Percentiles rank a stretch among this genome's conserved stretches.
Evolutionary conservation across 2,329 filamentous ascomycete species (phyloP).

Genomic region (Achaetomium macrosporum): DNA sequence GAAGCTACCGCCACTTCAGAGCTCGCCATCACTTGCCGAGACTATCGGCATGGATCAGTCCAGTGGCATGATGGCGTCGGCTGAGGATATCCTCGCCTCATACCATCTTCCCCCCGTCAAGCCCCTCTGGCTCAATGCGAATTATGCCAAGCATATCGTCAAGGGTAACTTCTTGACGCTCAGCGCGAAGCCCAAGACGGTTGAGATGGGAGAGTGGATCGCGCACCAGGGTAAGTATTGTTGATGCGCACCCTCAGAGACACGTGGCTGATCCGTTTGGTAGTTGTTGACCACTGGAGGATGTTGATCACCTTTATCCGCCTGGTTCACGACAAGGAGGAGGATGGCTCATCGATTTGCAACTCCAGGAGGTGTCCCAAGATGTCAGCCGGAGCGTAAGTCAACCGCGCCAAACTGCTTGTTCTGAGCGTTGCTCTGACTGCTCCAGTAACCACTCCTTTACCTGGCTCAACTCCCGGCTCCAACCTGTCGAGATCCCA

Average conservation of each 20-base stretch:
- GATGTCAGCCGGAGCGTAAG: constrained; percentile 91
- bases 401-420: constrained; percentile 24
- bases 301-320: constrained; percentile 85
- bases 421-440: constrained; percentile 6
- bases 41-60: constrained; percentile 64
- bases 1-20: constrained; percentile 56
- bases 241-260: background rate
- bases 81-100: constrained; percentile 51
- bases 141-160: constrained; percentile 79
- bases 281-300: constrained; percentile 89
- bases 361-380: constrained; percentile 78
- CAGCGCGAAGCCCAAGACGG: constrained; percentile 85
- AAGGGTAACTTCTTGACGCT: constrained; percentile 97
- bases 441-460: constrained; percentile 74
- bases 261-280: constrained; percentile 1
- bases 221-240: constrained; percentile 74
- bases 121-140: constrained; percentile 69
- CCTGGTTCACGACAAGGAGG: constrained; percentile 80
- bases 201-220: constrained; percentile 92
- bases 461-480: constrained; percentile 87
- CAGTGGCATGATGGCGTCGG: constrained; percentile 40
- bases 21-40: constrained; percentile 58
- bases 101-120: constrained; percentile 62
- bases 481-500: constrained; percentile 84
- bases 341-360: constrained; percentile 72